Evolutionary conservation across 2,329 filamentous ascomycete genomes (phyloP), one percentile per base, ranked within the genome.

Genomic region (Penicillium sp.): DNA sequence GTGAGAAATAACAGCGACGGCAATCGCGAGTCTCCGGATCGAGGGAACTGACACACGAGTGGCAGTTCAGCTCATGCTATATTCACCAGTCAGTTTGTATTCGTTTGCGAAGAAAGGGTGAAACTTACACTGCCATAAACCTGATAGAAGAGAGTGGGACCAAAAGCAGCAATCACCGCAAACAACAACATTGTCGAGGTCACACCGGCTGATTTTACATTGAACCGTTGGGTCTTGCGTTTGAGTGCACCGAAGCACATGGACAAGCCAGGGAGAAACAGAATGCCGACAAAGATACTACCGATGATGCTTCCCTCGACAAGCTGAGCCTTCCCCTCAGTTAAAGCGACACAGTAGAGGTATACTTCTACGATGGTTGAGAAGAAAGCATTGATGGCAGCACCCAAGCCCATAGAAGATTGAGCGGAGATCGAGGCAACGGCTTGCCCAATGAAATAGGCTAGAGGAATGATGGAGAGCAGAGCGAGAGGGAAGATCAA

Each of bases 231-330:
- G 1, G 94, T 99, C 79, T 99, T 99, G 68, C 96, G 88, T 79
- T 96, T 96, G 71, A 99, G 88, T 19, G 96, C 96, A 44, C 94
- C 94, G 70, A 97, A 99, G 75, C 94, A 99, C 94, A 99, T 99
- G 57, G 93, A 97, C 35, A 99, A 75, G 1, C 94, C 94, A 0
- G 94, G 94, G 45, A 99, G 82, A 73, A 99, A 96, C 15, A 99
- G 82, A 44, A 99, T 90, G 78, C 94, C 94, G 4, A 93, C 93
- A 73, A 99, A 97, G 61, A 99, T 97, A 74, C 94, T 99, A 61
- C 94, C 94, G 60, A 99, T 91, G 66, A 99, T 92, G 76, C 93
- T 97, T 49, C 94, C 94, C 75, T 99, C 94, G 1, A 99, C 94
- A 33, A 99, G 85, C 69, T 89, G 88, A 2, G 89, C 89, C 75